phyloP scores from a whole-genome alignment of 2,329 filamentous ascomycete genomes.

The Calonectria naviculata region DNA sequence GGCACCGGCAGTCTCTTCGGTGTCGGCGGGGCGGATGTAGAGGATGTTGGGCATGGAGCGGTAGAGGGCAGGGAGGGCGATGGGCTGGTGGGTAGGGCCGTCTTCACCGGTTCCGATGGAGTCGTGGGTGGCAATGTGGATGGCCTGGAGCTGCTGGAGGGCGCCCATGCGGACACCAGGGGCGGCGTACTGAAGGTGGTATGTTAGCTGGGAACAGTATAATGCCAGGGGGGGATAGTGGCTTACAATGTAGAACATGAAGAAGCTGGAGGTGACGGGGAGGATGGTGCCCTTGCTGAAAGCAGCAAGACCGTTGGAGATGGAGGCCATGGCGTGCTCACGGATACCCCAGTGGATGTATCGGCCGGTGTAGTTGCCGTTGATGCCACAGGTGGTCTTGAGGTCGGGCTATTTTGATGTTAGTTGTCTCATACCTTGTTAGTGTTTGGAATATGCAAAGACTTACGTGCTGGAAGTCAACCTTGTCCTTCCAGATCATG shows the following conservation, averaged over 20 bases:
- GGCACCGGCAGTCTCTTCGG: conserved; percentile 67
- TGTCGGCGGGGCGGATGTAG: conserved; percentile 70
- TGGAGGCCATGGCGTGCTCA: conserved; percentile 70
- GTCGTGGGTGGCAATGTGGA: conserved; percentile 72
- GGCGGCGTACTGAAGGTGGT: conserved; percentile 56
- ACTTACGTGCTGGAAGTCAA: conserved; percentile 59
- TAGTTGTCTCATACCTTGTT: background rate
- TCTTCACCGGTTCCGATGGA: conserved; percentile 69
- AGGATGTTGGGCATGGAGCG: conserved; percentile 72
- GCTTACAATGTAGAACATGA: conserved; percentile 67
- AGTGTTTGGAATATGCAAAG: background rate
- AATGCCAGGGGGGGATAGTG: background rate
- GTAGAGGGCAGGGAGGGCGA: conserved; percentile 67
- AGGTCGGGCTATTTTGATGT: conserved; percentile 45
- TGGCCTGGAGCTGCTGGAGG: conserved; percentile 63
- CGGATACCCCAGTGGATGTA: conserved; percentile 71
- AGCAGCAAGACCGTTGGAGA: conserved; percentile 69
- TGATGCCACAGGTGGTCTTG: conserved; percentile 58
- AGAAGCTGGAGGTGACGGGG: conserved; percentile 69
- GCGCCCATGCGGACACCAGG: conserved; percentile 71
- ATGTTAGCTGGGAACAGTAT: background rate
- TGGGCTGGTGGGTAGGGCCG: conserved; percentile 72
- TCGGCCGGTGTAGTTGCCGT: conserved; percentile 64
- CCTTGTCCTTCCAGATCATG: conserved; percentile 65
- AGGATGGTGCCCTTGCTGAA: conserved; percentile 65